These are phyloP conservation scores for Periconia sp. DNA, from an alignment of 2,329 filamentous ascomycete species.

Conservation along the genomic window DNA sequence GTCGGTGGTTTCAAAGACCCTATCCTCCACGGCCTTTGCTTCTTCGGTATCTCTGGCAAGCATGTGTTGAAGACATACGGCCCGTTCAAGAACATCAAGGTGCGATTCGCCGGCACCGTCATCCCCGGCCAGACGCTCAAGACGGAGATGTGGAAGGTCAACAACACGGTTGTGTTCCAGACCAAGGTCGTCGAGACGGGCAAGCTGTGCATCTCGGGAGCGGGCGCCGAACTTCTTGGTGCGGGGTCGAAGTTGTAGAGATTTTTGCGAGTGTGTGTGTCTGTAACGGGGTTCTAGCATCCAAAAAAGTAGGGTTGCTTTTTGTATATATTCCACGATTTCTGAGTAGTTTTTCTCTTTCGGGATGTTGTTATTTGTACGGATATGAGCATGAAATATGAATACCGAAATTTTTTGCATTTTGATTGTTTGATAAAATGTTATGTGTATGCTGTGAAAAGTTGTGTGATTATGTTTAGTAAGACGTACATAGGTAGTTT, in stretches of 20 bases:
- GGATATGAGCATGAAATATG: background rate
- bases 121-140: slow-evolving; percentile 83
- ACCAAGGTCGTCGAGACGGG: slow-evolving; percentile 89
- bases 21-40: slow-evolving; percentile 96
- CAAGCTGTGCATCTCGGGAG: slow-evolving; percentile 81
- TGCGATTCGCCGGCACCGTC: slow-evolving; percentile 84
- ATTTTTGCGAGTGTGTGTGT: no score
- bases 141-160: slow-evolving; percentile 94
- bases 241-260: slow-evolving; percentile 44
- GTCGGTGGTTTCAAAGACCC: slow-evolving; percentile 92
- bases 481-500: no score
- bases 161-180: slow-evolving; percentile 79
- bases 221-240: slow-evolving; percentile 72
- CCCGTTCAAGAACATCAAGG: slow-evolving; percentile 86
- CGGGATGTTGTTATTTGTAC: background rate
- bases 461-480: no score
- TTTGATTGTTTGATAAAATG: no score
- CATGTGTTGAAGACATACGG: slow-evolving; percentile 85
- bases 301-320: background rate
- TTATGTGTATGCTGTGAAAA: no score
- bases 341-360: background rate
- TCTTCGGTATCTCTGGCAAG: slow-evolving; percentile 88
- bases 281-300: no score
- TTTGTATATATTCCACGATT: background rate
- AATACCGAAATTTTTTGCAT: background rate